phyloP scores from a whole-genome alignment of 2,329 filamentous ascomycete species.

The Cladosporium sp. region DNA sequence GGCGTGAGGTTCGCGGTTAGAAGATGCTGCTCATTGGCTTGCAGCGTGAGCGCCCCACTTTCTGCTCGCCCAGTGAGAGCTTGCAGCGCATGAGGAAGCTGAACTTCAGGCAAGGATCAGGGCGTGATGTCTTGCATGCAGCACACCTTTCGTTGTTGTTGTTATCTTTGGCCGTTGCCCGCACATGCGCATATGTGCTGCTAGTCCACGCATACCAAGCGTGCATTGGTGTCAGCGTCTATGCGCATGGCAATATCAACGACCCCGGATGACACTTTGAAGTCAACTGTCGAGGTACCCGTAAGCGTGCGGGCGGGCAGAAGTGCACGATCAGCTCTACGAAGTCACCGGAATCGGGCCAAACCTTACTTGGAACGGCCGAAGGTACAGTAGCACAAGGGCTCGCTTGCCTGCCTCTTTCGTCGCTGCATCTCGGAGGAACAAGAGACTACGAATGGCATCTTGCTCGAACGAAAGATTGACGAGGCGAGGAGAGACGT shows the following conservation, averaged over 20 bases:
- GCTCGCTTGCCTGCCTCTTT: not conserved
- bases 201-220: not conserved
- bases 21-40: not conserved
- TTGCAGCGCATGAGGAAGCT: not conserved
- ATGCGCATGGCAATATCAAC: slow-evolving; percentile 8
- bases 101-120: slow-evolving; percentile 4
- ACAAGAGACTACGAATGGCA: not conserved
- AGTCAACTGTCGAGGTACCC: not conserved
- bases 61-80: slow-evolving; percentile 8
- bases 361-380: not conserved
- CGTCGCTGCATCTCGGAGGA: not conserved
- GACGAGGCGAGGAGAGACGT: not conserved
- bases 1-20: slow-evolving; percentile 20
- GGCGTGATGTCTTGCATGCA: slow-evolving; percentile 18
- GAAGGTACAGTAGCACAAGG: not conserved
- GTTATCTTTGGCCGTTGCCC: slow-evolving; percentile 14
- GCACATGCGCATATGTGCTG: slow-evolving; percentile 2
- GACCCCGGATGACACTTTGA: slow-evolving; percentile 5
- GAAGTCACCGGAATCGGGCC: not conserved
- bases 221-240: slow-evolving; percentile 17
- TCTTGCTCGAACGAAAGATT: not conserved
- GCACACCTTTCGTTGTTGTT: slow-evolving; percentile 9
- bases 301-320: not conserved
- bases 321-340: not conserved
- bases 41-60: not conserved